Evolutionary conservation across 768 basidiomycete genomes (phyloP).

Genomic region (Boletus huronensis): DNA sequence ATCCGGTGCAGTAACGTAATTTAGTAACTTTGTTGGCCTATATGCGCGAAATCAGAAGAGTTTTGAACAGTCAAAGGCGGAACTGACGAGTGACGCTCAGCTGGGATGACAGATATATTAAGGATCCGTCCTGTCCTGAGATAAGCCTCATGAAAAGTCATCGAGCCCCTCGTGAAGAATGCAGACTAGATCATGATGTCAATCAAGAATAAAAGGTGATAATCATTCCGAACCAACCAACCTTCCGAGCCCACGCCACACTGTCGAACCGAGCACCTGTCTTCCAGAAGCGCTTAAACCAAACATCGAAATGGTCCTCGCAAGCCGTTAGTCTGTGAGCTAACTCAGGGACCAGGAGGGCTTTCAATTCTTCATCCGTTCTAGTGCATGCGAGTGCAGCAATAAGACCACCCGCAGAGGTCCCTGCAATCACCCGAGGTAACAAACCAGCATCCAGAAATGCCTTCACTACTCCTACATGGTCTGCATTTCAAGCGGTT

Average conservation of each 20-base stretch:
- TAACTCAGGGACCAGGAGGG: constrained; percentile 74
- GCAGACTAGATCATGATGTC: constrained; percentile 46
- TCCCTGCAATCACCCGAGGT: constrained; percentile 92
- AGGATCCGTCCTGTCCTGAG: constrained; percentile 87
- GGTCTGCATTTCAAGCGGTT: constrained; percentile 46
- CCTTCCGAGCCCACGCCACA: constrained; percentile 86
- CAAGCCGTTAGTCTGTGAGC: constrained; percentile 82
- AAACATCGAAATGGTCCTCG: constrained; percentile 69
- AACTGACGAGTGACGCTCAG: constrained; percentile 79
- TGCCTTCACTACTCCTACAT: constrained; percentile 88
- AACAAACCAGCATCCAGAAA: constrained; percentile 83
- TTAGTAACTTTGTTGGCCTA: constrained; percentile 92
- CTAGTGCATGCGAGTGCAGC: constrained; percentile 76
- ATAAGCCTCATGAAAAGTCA: constrained; percentile 96
- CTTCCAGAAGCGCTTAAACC: constrained; percentile 68
- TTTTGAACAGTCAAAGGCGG: not conserved
- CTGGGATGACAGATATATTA: constrained; percentile 91
- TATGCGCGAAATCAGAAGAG: constrained; percentile 5
- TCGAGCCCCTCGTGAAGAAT: constrained; percentile 90
- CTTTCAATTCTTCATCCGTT: constrained; percentile 81
- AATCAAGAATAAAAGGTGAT: not conserved
- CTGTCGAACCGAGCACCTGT: constrained; percentile 97
- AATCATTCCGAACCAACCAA: constrained; percentile 26
- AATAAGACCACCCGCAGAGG: constrained; percentile 87
- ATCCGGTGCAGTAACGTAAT: constrained; percentile 95